Base-by-base conservation (phyloP, 345 rosid genomes). In the Pistacia integerrima region DNA sequence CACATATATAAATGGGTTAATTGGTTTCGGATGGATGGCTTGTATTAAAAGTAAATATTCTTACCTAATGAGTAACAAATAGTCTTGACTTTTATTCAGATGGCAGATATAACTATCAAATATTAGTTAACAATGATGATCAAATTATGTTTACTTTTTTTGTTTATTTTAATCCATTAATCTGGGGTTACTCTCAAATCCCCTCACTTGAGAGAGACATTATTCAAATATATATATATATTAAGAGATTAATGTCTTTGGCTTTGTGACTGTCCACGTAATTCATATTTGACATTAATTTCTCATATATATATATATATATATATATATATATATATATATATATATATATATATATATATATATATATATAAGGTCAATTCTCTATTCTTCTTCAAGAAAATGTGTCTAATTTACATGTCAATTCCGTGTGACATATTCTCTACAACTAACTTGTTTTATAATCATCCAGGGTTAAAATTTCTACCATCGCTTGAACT, bases 11-110 rank as follows among this genome's bases (percentile, higher is more conserved):
- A 58, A 61, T 64, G 57, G 46, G 17, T 36, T 70, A 33, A 48
- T 56, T 80, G 64, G 28, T 13, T 67, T 46, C 28, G 33, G 57
- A 69, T 54, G 75, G 58, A 76, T 79, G 68, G 78, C 77, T 81
- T 76, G 70, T 56, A 56, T 62, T 5, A 20, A 75, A 46, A 67
- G 77, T 35, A 69, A 77, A 46, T 51, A 28, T 48, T 64, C 82
- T 64, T 57, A 84, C 85, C 87, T 84, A 86, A 82, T 76, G n/a
- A 61, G 76, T 80, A 85, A 83, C 86, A 81, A 81, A 79, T 77
- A 79, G 65, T 65, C 76, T 85, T 82, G 89, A 84, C 85, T 78
- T 80, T 69, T 70, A 28, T 36, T 18, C 67, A 59, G 36, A 18
- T 18, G 78, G 54, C n/a, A 75, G 59, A 61, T 69, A 41, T 59